Percentiles rank a stretch among this genome's conserved stretches.
These are phyloP conservation scores for Lipomyces sp. DNA, from an alignment of 805 yeast genomes.

Conservation along the genomic window DNA sequence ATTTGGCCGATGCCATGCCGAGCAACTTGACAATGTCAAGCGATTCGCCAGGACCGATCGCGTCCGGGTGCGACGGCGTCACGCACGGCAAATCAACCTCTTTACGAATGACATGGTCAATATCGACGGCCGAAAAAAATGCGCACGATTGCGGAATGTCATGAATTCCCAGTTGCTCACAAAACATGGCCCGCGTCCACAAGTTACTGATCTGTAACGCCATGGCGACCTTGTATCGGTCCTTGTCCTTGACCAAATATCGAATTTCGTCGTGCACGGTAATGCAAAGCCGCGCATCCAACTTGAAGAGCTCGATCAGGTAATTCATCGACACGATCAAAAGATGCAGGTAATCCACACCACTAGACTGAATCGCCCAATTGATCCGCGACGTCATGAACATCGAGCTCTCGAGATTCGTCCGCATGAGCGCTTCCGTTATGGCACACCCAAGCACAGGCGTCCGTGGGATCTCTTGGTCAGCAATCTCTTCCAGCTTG, in stretches of 20 bases:
- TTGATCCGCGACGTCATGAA: constrained; percentile 90
- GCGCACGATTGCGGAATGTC: constrained; percentile 96
- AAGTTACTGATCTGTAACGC: constrained; percentile 85
- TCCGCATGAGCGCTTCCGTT: constrained; percentile 75
- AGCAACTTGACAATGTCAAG: constrained; percentile 55
- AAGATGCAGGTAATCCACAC: constrained; percentile 92
- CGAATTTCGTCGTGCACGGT: constrained; percentile 97
- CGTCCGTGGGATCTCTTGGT: constrained; percentile 77
- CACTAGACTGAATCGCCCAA: constrained; percentile 98
- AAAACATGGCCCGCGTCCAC: constrained; percentile 96
- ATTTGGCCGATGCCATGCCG: constrained; percentile 6
- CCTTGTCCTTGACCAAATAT: constrained; percentile 73
- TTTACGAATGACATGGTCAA: constrained; percentile 84
- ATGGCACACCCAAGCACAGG: constrained; percentile 94
- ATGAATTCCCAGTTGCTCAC: constrained; percentile 85
- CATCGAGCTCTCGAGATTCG: constrained; percentile 64
- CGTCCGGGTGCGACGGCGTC: constrained; percentile 79
- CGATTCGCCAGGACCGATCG: constrained; percentile 81
- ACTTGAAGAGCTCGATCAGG: constrained; percentile 61
- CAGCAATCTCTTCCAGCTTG: constrained; percentile 83
- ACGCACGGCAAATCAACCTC: constrained; percentile 91
- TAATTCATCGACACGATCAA: constrained; percentile 87
- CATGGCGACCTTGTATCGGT: constrained; percentile 76
- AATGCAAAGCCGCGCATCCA: constrained; percentile 77
- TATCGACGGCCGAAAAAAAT: constrained; percentile 90